A percentile compares a stretch with the other conserved stretches of the same genome.
Conservation (phyloP, 257 asterid genomes). For the Handroanthus guayacan region DNA sequence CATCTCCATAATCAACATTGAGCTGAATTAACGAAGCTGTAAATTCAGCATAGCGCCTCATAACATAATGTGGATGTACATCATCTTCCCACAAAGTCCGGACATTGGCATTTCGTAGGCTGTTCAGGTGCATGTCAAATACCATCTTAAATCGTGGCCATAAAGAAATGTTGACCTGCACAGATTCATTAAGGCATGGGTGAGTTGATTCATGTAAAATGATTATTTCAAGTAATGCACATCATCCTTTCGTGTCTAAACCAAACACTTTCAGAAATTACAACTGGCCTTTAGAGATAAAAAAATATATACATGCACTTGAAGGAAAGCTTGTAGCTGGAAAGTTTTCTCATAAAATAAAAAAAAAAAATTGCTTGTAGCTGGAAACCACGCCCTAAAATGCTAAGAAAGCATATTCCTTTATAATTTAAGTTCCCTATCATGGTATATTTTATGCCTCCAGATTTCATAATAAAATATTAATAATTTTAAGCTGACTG, state of each 20-base stretch:
- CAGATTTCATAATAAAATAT: slow-evolving; percentile 22
- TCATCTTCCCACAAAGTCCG: slow-evolving; percentile 96
- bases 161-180: slow-evolving; percentile 89
- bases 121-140: slow-evolving; percentile 95
- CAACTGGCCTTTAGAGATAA: slow-evolving; percentile 12
- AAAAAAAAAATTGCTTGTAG: not conserved
- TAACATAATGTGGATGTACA: slow-evolving; percentile 97
- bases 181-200: slow-evolving; percentile 39
- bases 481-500: not conserved
- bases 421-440: not conserved
- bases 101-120: slow-evolving; percentile 87
- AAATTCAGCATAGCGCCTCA: slow-evolving; percentile 99
- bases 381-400: slow-evolving; percentile 12
- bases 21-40: slow-evolving; percentile 94
- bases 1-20: slow-evolving; percentile 94
- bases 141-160: slow-evolving; percentile 99
- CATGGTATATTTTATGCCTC: not conserved
- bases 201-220: slow-evolving; percentile 14
- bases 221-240: slow-evolving; percentile 20
- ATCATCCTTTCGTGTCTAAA: slow-evolving; percentile 13
- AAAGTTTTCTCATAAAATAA: not conserved
- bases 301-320: slow-evolving; percentile 4
- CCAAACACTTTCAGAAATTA: slow-evolving; percentile 28
- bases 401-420: slow-evolving; percentile 11
- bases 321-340: slow-evolving; percentile 12